phyloP scores from a whole-genome alignment of 768 basidiomycete species.

The Podaxis sp. region DNA sequence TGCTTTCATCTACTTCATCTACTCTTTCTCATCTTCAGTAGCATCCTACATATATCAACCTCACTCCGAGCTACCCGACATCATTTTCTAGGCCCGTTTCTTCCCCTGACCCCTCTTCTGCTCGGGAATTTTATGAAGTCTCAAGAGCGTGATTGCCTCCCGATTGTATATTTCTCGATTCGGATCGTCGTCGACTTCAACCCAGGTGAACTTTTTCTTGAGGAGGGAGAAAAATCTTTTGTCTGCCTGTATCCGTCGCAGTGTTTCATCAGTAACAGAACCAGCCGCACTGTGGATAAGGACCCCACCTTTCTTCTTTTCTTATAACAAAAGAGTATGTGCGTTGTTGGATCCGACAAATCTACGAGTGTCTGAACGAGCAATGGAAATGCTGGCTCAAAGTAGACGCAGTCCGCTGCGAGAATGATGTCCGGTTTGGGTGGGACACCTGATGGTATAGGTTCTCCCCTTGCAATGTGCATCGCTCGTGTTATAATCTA shows the following conservation, averaged over 20 bases:
- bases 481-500: constrained; percentile 11
- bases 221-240: constrained; percentile 82
- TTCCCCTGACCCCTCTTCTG: not conserved
- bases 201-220: constrained; percentile 77
- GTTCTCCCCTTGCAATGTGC: constrained; percentile 56
- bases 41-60: not conserved
- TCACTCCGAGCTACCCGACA: not conserved
- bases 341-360: constrained; percentile 54
- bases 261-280: not conserved
- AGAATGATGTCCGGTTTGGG: constrained; percentile 65
- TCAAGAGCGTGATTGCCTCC: constrained; percentile 68
- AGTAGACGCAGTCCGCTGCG: constrained; percentile 95
- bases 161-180: constrained; percentile 52
- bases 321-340: constrained; percentile 91
- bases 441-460: constrained; percentile 46
- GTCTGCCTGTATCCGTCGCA: constrained; percentile 59
- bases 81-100: not conserved
- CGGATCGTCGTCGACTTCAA: constrained; percentile 69
- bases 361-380: constrained; percentile 77
- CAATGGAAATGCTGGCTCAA: constrained; percentile 89
- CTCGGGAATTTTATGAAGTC: constrained; percentile 34
- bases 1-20: no score
- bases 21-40: not conserved
- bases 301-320: constrained; percentile 78
- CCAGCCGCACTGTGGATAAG: not conserved